Evolutionary conservation across 768 basidiomycete species (phyloP), one percentile per base, ranked within the genome.

Genomic region (Naganishia antarctica): DNA sequence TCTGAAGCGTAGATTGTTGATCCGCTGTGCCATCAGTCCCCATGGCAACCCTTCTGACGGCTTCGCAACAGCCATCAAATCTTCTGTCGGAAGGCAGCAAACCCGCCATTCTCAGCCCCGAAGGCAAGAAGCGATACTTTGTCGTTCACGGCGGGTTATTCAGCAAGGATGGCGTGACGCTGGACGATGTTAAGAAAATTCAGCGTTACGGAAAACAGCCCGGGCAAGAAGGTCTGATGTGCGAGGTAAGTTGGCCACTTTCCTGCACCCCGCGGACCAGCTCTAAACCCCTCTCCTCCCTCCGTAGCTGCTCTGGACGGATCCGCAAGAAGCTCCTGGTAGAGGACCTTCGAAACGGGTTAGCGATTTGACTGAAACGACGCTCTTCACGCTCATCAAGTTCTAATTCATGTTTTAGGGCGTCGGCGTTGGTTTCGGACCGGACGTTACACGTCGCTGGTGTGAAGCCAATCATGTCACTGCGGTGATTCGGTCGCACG

Each of bases 141-240:
- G 85, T 98, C 67, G 90, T 94, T 5, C 96, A 99, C 72, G 94
- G 96, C 12, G 96, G 96, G 16, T 81, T 98, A 18, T 97, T 97
- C 80, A 92, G 91, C 78, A 89, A 88, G 73, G 96, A 98, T 71
- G 87, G 84, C 44, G 89, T 98, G n/a, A 93, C 90, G 3, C 81
- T 98, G 34, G 91, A 94, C 18, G 93, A 97, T 58, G 86, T 98
- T 68, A 85, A 87, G 26, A 89, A 89, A 76, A 86, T 98, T 63
- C 84, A 87, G 53, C 85, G 96, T 44, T 83, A 91, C 67, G 90
- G 90, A 31, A 81, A 84, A 63, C 94, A 99, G 76, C 96, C 96
- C 8, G 93, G 91, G 47, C 87, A 90, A 66, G 89, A 92, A 71
- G 94, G 94, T 2, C 78, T 98, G 50, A 97, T 99, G 89, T 94